Evolutionary conservation across 1,284 basidiomycete genomes (phyloP), one percentile per base, ranked within the genome.

Genomic region (Mycosarcoma maydis): DNA sequence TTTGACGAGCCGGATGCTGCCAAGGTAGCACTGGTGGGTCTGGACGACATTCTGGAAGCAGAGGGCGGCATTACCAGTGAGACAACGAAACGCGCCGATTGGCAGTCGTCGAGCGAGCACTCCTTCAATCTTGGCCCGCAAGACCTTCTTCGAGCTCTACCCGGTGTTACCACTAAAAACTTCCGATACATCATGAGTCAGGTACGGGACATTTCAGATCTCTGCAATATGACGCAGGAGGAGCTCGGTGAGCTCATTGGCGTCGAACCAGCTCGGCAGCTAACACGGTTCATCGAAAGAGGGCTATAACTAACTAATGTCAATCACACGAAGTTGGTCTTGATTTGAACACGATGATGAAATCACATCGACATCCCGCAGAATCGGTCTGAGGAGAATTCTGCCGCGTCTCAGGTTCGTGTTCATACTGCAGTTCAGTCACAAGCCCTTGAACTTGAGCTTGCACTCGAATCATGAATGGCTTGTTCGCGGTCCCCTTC

Each of bases 1-100:
- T 87, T 88, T 49, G 84, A 87, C 0, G 93, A 98, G 80, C 96
- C 95, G 0, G 90, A 96, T 68, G 87, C 88, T 6, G 86, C 92
- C 23, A 93, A 93, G 13, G 90, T 90, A 0, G 92, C 92, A 42
- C 72, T 75, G 13, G 72, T 76, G 24, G 76, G 75, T 3, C 53
- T 73, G 17, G 70, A 71, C 27, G 60, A 75, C 32, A 24, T 36
- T 11, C 45, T 38, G 27, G 58, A 54, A 38, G 38, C 42, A 20
- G 42, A 45, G 38, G 56, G 52, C 32, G 44, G 47, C 49, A 49
- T 34, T 40, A 45, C 23, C 19, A 40, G 58, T 38, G 43, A 56
- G 20, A 16, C 39, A 14, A 26, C 42, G 46, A 46, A 44, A 34
- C 38, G 44, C 23, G 26, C 46, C 14, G 37, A 41, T 34, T 27